These are phyloP conservation scores for Hirsutella minnesotensis DNA, from an alignment of 2,329 filamentous ascomycete species.

Conservation along the genomic window DNA sequence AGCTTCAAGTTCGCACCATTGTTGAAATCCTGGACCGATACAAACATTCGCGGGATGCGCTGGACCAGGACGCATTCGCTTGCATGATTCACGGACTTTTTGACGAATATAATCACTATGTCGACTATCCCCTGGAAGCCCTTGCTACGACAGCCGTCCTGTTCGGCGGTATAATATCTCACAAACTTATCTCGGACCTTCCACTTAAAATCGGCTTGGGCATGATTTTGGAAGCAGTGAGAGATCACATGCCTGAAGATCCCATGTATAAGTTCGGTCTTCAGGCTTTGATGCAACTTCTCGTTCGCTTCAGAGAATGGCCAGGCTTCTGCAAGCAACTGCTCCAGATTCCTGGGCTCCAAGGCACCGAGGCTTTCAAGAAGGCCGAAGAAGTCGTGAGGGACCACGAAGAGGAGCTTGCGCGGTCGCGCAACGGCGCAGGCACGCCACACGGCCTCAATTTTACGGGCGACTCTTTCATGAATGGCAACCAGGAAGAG, in stretches of 20 bases:
- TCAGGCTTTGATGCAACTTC: constrained; percentile 84
- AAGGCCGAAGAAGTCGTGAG: constrained; percentile 73
- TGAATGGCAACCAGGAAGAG: constrained; percentile 63
- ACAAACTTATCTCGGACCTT: constrained; percentile 79
- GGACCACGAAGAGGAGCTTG: constrained; percentile 50
- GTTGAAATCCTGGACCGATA: constrained; percentile 75
- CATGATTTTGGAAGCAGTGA: constrained; percentile 94
- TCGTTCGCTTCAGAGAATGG: constrained; percentile 79
- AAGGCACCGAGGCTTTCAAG: constrained; percentile 72
- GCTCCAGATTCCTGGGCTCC: constrained; percentile 67
- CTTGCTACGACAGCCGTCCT: constrained; percentile 90
- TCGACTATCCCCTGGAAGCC: constrained; percentile 91
- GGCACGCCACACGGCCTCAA: constrained; percentile 21
- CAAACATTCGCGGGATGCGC: constrained; percentile 72
- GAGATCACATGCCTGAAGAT: constrained; percentile 69
- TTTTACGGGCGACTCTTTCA: constrained; percentile 36
- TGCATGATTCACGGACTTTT: constrained; percentile 98
- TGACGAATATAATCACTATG: constrained; percentile 92
- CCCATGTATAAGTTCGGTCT: constrained; percentile 98
- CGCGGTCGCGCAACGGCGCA: constrained; percentile 42
- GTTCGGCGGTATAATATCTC: constrained; percentile 93
- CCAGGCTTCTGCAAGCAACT: constrained; percentile 86
- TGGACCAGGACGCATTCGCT: constrained; percentile 89
- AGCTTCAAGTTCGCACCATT: constrained; percentile 75
- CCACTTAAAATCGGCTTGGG: constrained; percentile 88